Base-by-base conservation (phyloP, 495 filamentous ascomycete genomes). In the Pyrenula massariospora region DNA sequence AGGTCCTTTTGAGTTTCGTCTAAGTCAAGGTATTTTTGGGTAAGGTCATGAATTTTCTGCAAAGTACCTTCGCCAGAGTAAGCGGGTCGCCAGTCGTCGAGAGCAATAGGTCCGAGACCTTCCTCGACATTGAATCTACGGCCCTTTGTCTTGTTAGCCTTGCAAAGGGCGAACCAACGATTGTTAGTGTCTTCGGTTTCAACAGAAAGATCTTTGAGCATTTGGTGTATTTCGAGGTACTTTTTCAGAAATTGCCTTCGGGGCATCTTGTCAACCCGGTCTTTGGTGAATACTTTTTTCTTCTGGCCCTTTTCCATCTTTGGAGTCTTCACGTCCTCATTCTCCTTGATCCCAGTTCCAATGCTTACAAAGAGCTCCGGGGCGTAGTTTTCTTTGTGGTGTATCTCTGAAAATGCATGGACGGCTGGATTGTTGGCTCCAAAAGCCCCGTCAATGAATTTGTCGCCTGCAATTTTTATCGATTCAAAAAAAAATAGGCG, bases 401-500 rank as follows among this genome's bases (percentile, higher is more conserved):
- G 11, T 11, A 60, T 49, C 31, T 62, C 60, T 12, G 24, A n/a
- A 24, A 52, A 62, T 2, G 54, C 22, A 15, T 56, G 53, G 1
- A 10, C 2, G 47, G 24, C 50, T 5, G 60, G 60, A 48, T 62
- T 62, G 48, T 62, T 62, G 42, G 42, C 48, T 5, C 58, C 60
- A 21, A 62, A 42, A 12, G 52, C 60, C 3, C 60, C 60, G 52
- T 62, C 60, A 5, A 21, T 19, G 25, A 60, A 62, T 24, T 54
- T 55, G 8, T 25, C 12, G 24, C 50, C 50, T 25, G 24, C n/a
- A 22, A 59, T 57, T 12, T 25, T 22, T 11, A 59, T 57, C 12
- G 24, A 19, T n/a, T 56, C 19, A 24, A 70, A 70, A n/a, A 56
- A 63, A 70, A 3, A 64, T 62, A n/a, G 68, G 66, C 1, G 68